Evolutionary conservation across 257 asterid genomes (phyloP).

Genomic region (Ilex asprella): DNA sequence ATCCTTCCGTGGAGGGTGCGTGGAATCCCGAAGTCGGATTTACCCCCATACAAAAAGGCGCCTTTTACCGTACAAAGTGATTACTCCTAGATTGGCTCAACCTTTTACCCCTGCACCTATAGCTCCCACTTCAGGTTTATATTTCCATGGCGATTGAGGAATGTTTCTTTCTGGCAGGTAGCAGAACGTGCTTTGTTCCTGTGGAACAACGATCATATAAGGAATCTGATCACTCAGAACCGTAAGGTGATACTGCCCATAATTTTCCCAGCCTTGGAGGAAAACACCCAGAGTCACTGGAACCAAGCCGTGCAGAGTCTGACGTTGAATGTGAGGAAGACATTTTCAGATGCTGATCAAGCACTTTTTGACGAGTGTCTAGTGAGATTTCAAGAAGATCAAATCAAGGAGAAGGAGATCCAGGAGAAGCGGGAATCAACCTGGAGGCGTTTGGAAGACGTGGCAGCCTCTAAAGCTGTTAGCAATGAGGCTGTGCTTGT

Average conservation of each 20-base stretch:
- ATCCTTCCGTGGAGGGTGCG: too few species aligned
- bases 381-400: constrained; percentile 37
- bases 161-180: constrained; percentile 31
- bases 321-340: constrained; percentile 44
- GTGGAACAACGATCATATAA: constrained; percentile 61
- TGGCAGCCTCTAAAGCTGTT: constrained; percentile 28
- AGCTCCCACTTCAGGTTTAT: too few species aligned
- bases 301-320: constrained; percentile 53
- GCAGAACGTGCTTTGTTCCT: constrained; percentile 65
- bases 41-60: too few species aligned
- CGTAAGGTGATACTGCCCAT: constrained; percentile 44
- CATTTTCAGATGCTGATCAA: constrained; percentile 48
- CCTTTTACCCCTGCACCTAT: too few species aligned
- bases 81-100: too few species aligned
- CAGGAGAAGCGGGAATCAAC: constrained; percentile 32
- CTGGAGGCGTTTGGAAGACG: constrained; percentile 50
- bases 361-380: constrained; percentile 41
- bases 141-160: neutral
- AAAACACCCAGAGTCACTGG: constrained; percentile 43
- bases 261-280: constrained; percentile 45
- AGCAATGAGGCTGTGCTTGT: constrained; percentile 37
- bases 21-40: too few species aligned
- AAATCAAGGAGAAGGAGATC: constrained; percentile 33
- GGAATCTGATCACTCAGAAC: constrained; percentile 36
- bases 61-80: too few species aligned